A percentile compares a stretch with the other conserved stretches of the same genome.
These are phyloP conservation scores for Lecanicillium sp. DNA, from an alignment of 2,329 filamentous ascomycete genomes.

Conservation along the genomic window DNA sequence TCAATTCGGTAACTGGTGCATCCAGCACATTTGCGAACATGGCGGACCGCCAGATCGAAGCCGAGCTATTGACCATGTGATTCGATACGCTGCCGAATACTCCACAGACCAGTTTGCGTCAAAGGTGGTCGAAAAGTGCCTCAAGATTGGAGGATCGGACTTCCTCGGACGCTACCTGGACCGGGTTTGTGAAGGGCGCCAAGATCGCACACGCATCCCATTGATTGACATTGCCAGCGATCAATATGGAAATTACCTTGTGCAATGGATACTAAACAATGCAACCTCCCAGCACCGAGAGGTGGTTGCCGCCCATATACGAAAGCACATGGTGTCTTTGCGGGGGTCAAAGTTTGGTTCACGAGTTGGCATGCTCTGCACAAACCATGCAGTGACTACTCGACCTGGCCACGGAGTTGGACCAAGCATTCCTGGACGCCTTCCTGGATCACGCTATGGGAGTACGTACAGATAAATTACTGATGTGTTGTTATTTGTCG, in stretches of 20 bases:
- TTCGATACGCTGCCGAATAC: constrained; percentile 88
- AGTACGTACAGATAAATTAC: constrained; percentile 40
- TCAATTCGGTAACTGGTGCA: constrained; percentile 99
- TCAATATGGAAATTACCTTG: constrained; percentile 97
- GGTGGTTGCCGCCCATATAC: constrained; percentile 85
- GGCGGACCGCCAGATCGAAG: constrained; percentile 85
- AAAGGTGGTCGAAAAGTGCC: constrained; percentile 97
- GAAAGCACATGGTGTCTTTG: constrained; percentile 98
- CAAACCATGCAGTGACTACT: constrained; percentile 83
- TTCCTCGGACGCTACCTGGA: constrained; percentile 91
- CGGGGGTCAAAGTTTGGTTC: constrained; percentile 98
- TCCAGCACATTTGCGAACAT: constrained; percentile 98
- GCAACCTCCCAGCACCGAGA: constrained; percentile 83
- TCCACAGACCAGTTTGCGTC: constrained; percentile 99
- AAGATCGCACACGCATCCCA: constrained; percentile 88
- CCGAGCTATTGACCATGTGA: constrained; percentile 90
- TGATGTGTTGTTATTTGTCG: too few species aligned
- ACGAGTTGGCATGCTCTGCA: constrained; percentile 97
- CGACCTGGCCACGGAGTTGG: constrained; percentile 80
- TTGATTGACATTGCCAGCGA: constrained; percentile 97
- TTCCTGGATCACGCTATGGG: constrained; percentile 52
- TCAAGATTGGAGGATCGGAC: constrained; percentile 88
- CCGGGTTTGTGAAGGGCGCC: constrained; percentile 83
- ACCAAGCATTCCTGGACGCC: constrained; percentile 49
- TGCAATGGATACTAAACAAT: constrained; percentile 94